Conservation (phyloP, 2,329 filamentous ascomycete genomes). For the Tolypocladium tropicale region DNA sequence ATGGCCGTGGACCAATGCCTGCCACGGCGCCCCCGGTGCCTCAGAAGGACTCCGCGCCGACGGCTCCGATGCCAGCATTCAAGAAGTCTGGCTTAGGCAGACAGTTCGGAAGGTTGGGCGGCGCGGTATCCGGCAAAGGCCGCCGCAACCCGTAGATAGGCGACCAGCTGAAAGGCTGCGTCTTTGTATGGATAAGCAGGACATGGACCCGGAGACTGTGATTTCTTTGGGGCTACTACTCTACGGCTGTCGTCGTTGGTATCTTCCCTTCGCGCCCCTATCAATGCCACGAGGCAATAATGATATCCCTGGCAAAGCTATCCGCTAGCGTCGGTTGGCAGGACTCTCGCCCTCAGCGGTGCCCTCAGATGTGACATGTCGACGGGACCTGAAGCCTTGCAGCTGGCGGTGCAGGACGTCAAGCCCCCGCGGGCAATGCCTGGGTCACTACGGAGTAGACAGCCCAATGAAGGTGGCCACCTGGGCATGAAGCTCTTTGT, state of each 20-base stretch:
- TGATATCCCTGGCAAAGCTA: background rate
- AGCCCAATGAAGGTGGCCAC: constrained; percentile 60
- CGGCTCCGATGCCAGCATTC: constrained; percentile 31
- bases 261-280: background rate
- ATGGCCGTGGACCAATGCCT: constrained; percentile 20
- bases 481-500: constrained; percentile 50
- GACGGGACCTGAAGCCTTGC: constrained; percentile 44
- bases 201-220: background rate
- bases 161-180: background rate
- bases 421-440: constrained; percentile 57
- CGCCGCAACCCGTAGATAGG: constrained; percentile 31
- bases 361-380: constrained; percentile 67
- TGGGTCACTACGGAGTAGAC: constrained; percentile 60
- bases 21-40: constrained; percentile 28
- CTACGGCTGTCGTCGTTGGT: background rate
- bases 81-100: constrained; percentile 57
- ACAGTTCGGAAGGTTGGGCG: constrained; percentile 59
- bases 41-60: constrained; percentile 37
- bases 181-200: background rate
- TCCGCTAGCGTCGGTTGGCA: constrained; percentile 23
- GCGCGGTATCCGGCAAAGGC: constrained; percentile 56
- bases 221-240: background rate
- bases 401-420: constrained; percentile 57
- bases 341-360: constrained; percentile 55
- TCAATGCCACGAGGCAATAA: background rate